Conservation (phyloP, 1,284 basidiomycete genomes). For the Cutaneotrichosporon sp. region DNA sequence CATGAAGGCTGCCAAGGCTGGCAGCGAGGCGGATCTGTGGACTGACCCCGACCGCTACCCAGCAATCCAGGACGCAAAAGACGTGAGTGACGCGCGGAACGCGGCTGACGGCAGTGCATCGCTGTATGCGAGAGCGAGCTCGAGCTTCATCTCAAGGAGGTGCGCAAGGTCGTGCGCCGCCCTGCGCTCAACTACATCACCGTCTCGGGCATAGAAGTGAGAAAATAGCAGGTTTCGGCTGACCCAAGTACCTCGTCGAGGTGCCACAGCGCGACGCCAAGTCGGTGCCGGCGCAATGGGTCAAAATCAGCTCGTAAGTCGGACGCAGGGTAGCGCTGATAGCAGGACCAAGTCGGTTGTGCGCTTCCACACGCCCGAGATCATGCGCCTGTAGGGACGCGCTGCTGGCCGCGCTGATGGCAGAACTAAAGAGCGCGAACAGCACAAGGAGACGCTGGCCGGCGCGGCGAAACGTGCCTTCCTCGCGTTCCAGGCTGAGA, state of each 20-base stretch:
- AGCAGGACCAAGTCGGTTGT: constrained; percentile 66
- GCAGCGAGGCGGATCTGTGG: constrained; percentile 71
- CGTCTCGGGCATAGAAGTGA: constrained; percentile 65
- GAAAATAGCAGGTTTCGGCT: constrained; percentile 12
- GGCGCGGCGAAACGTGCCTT: constrained; percentile 63
- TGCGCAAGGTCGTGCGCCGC: constrained; percentile 66
- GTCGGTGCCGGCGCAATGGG: constrained; percentile 73
- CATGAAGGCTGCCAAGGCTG: constrained; percentile 62
- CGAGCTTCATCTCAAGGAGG: constrained; percentile 64
- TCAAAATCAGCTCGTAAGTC: constrained; percentile 64
- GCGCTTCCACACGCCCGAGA: constrained; percentile 75
- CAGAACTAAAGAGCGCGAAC: constrained; percentile 64
- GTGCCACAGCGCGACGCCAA: constrained; percentile 67
- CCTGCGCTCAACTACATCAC: constrained; percentile 71
- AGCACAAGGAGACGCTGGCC: constrained; percentile 68
- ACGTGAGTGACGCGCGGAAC: constrained; percentile 31
- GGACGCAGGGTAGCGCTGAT: not conserved
- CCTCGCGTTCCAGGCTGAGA: constrained; percentile 61
- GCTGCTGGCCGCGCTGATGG: not conserved
- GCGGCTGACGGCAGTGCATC: constrained; percentile 34
- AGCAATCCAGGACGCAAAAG: constrained; percentile 55
- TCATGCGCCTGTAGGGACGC: constrained; percentile 54
- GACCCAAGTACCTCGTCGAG: constrained; percentile 65
- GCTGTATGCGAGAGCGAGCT: constrained; percentile 62
- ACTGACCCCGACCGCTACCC: constrained; percentile 65